Conservation (phyloP, 345 rosid species). For the Bruguiera gymnorhiza region DNA sequence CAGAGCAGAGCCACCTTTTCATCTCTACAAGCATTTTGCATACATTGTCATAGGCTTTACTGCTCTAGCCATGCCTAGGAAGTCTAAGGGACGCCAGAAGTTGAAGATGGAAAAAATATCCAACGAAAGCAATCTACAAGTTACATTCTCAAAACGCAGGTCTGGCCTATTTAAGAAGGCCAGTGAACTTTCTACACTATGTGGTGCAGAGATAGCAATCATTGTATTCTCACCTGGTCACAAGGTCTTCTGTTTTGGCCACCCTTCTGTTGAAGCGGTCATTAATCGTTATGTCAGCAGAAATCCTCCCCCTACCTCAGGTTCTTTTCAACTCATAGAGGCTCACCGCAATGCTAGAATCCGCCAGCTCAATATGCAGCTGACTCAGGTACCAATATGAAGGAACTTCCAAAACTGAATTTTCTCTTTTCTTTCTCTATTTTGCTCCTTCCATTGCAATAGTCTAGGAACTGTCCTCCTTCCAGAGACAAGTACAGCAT, state of each 20-base stretch:
- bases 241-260: slow-evolving; percentile 25
- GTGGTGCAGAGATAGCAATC: slow-evolving; percentile 23
- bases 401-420: no score
- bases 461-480: not conserved
- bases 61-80: no score
- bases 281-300: slow-evolving; percentile 20
- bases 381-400: slow-evolving; percentile 17
- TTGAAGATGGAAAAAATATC: slow-evolving; percentile 21
- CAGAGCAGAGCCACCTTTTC: no score
- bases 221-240: slow-evolving; percentile 24
- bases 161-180: slow-evolving; percentile 27
- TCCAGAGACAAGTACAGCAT: no score
- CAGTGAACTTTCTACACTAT: slow-evolving; percentile 27
- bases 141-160: slow-evolving; percentile 25
- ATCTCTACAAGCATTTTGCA: no score
- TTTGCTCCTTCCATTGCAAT: not conserved
- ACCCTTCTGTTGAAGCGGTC: slow-evolving; percentile 19
- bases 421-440: not conserved
- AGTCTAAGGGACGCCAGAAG: slow-evolving; percentile 17
- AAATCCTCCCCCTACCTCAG: slow-evolving; percentile 14
- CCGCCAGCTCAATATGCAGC: slow-evolving; percentile 40
- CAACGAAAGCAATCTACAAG: slow-evolving; percentile 22
- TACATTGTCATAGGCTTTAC: no score
- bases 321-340: slow-evolving; percentile 35
- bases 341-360: slow-evolving; percentile 40